Percentiles rank a stretch among this genome's conserved stretches.
phyloP scores from a whole-genome alignment of 2,329 filamentous ascomycete genomes.

The Penicillium sp. region DNA sequence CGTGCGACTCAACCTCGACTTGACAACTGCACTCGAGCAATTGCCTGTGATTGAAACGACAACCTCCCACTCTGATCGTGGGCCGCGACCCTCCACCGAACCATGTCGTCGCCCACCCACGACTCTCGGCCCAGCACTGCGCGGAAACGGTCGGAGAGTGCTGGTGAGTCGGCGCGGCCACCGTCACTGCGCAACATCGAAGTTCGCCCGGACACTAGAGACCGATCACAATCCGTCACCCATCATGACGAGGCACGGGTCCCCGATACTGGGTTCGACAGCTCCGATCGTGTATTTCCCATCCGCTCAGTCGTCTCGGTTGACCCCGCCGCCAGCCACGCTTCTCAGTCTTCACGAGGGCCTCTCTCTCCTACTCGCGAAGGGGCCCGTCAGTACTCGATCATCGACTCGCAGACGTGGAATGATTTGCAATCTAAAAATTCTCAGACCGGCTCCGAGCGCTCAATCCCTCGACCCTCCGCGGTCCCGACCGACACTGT shows the following conservation, averaged over 20 bases:
- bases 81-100: too few species aligned
- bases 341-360: slow-evolving; percentile 11
- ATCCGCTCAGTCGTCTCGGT: slow-evolving; percentile 73
- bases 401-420: slow-evolving; percentile 27
- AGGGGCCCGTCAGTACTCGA: slow-evolving; percentile 25
- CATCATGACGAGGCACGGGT: slow-evolving; percentile 5
- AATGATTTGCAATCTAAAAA: slow-evolving; percentile 17
- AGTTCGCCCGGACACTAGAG: slow-evolving; percentile 6
- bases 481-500: slow-evolving; percentile 10
- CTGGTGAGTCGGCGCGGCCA: not conserved
- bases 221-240: slow-evolving; percentile 17
- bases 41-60: too few species aligned
- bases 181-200: not conserved
- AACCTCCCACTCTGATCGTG: too few species aligned
- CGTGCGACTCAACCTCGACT: too few species aligned
- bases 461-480: not conserved
- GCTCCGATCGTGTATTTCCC: slow-evolving; percentile 65
- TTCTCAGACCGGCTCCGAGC: slow-evolving; percentile 2
- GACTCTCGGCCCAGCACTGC: slow-evolving; percentile 4
- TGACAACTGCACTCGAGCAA: too few species aligned
- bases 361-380: slow-evolving; percentile 20
- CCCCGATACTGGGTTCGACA: slow-evolving; percentile 12
- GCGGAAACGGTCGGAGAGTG: slow-evolving; percentile 11
- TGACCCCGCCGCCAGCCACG: slow-evolving; percentile 48
- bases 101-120: slow-evolving; percentile 8